These are phyloP conservation scores for Pleurotus tuoliensis DNA, from an alignment of 768 basidiomycete species.

Conservation along the genomic window DNA sequence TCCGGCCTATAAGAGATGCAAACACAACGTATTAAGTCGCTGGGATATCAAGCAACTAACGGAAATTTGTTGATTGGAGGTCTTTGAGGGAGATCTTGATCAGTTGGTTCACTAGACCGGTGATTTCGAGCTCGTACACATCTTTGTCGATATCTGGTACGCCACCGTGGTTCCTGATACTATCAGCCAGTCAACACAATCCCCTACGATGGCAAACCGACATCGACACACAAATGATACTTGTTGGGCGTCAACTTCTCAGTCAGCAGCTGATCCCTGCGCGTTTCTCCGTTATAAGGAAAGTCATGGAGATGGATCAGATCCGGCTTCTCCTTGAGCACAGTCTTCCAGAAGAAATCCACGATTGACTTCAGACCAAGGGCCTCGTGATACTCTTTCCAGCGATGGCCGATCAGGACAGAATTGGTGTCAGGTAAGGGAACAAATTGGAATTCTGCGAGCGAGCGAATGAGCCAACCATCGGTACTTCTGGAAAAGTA, in stretches of 20 bases:
- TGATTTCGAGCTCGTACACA: constrained; percentile 44
- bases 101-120: constrained; percentile 44
- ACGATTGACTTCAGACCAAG: constrained; percentile 43
- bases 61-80: constrained; percentile 41
- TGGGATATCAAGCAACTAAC: constrained; percentile 17
- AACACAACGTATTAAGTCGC: background rate
- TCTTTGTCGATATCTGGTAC: constrained; percentile 47
- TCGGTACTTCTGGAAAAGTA: background rate
- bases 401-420: constrained; percentile 43
- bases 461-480: background rate
- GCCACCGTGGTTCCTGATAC: constrained; percentile 52
- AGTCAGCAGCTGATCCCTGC: constrained; percentile 34
- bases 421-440: constrained; percentile 50
- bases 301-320: constrained; percentile 51
- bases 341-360: constrained; percentile 48
- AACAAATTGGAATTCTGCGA: constrained; percentile 42
- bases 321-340: constrained; percentile 47
- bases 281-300: constrained; percentile 55
- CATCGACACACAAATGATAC: constrained; percentile 40
- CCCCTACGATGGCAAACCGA: background rate
- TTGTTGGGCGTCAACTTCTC: constrained; percentile 46
- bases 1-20: constrained; percentile 27
- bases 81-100: constrained; percentile 43
- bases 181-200: constrained; percentile 11
- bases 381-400: constrained; percentile 50